phyloP scores from a whole-genome alignment of 1,284 basidiomycete genomes.

The Heterobasidion annosum region DNA sequence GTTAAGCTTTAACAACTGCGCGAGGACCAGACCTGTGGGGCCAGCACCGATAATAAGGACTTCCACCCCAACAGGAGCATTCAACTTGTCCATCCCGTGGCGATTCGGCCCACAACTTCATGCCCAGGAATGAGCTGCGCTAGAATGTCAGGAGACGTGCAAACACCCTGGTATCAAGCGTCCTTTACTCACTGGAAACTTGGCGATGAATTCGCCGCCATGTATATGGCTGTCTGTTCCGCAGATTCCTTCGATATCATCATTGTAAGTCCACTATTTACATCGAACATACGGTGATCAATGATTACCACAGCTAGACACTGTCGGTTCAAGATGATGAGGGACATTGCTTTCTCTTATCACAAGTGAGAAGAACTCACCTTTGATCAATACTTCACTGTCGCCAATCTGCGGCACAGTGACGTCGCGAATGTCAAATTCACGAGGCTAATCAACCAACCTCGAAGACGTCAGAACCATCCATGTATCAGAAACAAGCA shows the following conservation, averaged over 20 bases:
- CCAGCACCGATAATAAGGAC: slow-evolving; percentile 74
- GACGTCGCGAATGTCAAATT: slow-evolving; percentile 25
- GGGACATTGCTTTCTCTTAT: too few species aligned
- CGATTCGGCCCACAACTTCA: slow-evolving; percentile 67
- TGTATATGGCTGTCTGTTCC: slow-evolving; percentile 54
- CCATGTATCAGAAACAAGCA: neutral
- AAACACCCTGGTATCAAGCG: too few species aligned
- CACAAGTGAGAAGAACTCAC: slow-evolving; percentile 13
- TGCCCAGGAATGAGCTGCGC: slow-evolving; percentile 67
- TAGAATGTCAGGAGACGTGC: too few species aligned
- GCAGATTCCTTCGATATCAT: slow-evolving; percentile 28
- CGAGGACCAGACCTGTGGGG: slow-evolving; percentile 77
- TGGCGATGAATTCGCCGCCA: slow-evolving; percentile 52
- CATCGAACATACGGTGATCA: neutral
- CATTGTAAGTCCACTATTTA: neutral
- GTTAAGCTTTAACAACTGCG: slow-evolving; percentile 79
- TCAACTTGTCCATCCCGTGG: slow-evolving; percentile 83
- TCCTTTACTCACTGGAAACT: slow-evolving; percentile 32
- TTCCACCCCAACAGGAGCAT: slow-evolving; percentile 68
- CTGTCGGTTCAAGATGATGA: slow-evolving; percentile 9
- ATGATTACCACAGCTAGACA: slow-evolving; percentile 18
- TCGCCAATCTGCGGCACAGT: slow-evolving; percentile 38
- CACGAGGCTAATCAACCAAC: slow-evolving; percentile 15
- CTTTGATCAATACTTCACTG: slow-evolving; percentile 47
- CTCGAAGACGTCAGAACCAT: too few species aligned